These are phyloP conservation scores for Wickerhamomyces ciferrii DNA, from an alignment of 805 yeast genomes.

Conservation along the genomic window DNA sequence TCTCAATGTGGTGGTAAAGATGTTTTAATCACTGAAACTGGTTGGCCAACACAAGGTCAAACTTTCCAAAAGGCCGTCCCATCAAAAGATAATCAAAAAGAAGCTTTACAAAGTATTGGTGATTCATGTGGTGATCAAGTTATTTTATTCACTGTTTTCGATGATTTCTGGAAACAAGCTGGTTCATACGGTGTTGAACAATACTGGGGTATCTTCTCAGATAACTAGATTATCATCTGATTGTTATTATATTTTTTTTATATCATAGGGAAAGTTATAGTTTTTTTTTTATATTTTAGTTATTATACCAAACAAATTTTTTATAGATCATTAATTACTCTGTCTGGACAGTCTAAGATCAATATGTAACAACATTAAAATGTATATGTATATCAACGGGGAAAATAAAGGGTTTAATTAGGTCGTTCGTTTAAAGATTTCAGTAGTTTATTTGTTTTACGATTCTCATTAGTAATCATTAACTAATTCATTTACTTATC, in stretches of 20 bases:
- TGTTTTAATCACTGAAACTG: constrained; percentile 53
- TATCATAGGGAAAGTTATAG: not conserved
- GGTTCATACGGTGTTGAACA: constrained; percentile 57
- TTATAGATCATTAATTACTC: not conserved
- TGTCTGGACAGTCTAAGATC: not conserved
- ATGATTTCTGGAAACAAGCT: constrained; percentile 58
- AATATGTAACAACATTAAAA: not conserved
- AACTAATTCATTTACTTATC: not conserved
- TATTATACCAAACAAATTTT: not conserved
- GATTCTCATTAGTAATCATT: not conserved
- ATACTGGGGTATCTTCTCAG: constrained; percentile 36
- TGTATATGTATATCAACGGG: not conserved
- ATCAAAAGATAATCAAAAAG: constrained; percentile 42
- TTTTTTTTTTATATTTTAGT: not conserved
- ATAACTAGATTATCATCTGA: not conserved
- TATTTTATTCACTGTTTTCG: constrained; percentile 54
- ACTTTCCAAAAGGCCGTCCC: constrained; percentile 53
- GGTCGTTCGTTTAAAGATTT: not conserved
- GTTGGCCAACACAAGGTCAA: constrained; percentile 66
- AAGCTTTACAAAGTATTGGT: constrained; percentile 47
- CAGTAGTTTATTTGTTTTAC: no score
- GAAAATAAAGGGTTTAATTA: not conserved
- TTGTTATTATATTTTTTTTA: not conserved
- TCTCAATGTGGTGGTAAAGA: constrained; percentile 41
- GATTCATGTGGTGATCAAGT: constrained; percentile 41